phyloP scores from a whole-genome alignment of 768 basidiomycete species.

The Tulasnella sp. region DNA sequence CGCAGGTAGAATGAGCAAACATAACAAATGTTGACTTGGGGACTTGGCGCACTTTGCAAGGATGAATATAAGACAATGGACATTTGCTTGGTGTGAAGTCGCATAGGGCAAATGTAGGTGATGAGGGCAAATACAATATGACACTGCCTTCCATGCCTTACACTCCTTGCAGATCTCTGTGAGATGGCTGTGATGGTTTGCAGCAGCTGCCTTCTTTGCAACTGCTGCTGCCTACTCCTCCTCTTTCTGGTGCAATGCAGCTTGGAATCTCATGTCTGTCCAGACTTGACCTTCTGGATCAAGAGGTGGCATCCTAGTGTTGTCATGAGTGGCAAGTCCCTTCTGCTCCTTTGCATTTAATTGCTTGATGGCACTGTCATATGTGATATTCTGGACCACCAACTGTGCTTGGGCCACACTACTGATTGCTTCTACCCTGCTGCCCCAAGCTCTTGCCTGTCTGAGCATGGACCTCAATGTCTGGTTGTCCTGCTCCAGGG shows the following conservation, averaged over 20 bases:
- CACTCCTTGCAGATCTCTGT: neutral
- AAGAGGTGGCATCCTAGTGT: neutral
- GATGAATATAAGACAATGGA: too few species aligned
- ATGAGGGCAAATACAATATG: too few species aligned
- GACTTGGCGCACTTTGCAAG: too few species aligned
- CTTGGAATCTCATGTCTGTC: neutral
- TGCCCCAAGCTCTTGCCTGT: neutral
- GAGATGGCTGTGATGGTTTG: neutral
- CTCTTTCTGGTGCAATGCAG: neutral
- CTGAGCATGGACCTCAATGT: neutral
- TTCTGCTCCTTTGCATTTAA: neutral
- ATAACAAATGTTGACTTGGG: too few species aligned
- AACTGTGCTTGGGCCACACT: neutral
- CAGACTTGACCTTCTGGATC: neutral
- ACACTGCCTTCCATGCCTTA: neutral
- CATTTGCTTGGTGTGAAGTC: too few species aligned
- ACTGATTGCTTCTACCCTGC: neutral
- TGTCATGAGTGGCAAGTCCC: neutral
- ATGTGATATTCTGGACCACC: neutral
- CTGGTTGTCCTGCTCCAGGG: neutral
- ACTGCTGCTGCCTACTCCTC: neutral
- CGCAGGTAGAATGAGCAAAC: too few species aligned
- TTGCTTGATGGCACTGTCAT: neutral
- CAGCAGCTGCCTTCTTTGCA: neutral
- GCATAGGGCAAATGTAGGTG: too few species aligned